Evolutionary conservation across 164 flowering plant species (phyloP).

Genomic region (Warburgia ugandensis): DNA sequence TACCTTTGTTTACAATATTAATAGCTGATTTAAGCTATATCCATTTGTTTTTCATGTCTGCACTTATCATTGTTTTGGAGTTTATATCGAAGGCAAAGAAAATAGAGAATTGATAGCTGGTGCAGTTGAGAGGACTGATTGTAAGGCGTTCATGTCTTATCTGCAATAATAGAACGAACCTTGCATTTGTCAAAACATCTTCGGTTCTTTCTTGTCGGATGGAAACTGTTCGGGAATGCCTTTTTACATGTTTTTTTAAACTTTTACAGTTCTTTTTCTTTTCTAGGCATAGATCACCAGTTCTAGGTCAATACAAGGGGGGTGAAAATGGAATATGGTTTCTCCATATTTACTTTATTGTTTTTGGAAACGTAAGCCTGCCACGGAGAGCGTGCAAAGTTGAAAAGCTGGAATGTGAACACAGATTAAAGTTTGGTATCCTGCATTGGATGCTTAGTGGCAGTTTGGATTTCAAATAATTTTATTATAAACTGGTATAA

Average conservation of each 20-base stretch:
- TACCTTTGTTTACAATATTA: too few relatives aligned
- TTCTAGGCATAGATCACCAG: neutral
- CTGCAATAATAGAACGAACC: neutral
- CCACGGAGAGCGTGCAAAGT: too few relatives aligned
- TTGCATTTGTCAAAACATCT: slow-evolving; percentile 3
- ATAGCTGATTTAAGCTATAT: too few relatives aligned
- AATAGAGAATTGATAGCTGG: neutral
- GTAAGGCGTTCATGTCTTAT: neutral
- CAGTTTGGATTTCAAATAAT: too few relatives aligned
- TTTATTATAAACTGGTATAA: too few relatives aligned
- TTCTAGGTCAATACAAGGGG: neutral
- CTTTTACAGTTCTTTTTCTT: slow-evolving; percentile 1
- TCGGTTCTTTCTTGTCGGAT: neutral
- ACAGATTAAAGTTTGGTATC: too few relatives aligned
- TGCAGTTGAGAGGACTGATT: neutral
- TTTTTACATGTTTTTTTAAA: neutral
- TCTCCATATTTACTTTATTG: too few relatives aligned
- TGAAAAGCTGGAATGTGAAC: too few relatives aligned
- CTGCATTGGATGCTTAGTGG: too few relatives aligned
- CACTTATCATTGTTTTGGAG: neutral
- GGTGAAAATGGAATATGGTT: neutral
- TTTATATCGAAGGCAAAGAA: neutral
- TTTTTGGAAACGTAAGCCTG: too few relatives aligned
- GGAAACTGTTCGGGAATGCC: slow-evolving; percentile 4
- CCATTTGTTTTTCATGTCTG: neutral